phyloP scores from a whole-genome alignment of 1,139 yeast species.

The Arxiozyma heterogenica region DNA sequence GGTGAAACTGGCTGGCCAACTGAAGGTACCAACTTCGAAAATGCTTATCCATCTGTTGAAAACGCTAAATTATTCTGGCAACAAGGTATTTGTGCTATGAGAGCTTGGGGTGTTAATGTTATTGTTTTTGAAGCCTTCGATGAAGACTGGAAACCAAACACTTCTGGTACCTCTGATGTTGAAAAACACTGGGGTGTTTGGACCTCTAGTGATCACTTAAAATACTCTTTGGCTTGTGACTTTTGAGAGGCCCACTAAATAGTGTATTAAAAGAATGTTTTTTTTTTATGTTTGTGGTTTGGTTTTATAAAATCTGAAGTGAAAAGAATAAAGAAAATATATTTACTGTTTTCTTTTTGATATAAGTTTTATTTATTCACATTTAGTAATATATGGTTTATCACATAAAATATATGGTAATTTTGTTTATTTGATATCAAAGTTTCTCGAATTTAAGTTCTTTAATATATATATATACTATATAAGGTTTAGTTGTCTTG shows the following conservation, averaged over 20 bases:
- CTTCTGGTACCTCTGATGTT: conserved; percentile 76
- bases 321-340: no score
- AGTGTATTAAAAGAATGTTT: not conserved
- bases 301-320: not conserved
- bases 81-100: conserved; percentile 80
- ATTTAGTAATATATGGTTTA: not conserved
- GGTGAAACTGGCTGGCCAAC: conserved; percentile 99
- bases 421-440: not conserved
- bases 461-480: no score
- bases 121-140: conserved; percentile 90
- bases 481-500: not conserved
- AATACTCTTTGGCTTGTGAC: conserved; percentile 52
- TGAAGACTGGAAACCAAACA: conserved; percentile 90
- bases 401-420: no score
- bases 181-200: conserved; percentile 93
- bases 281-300: not conserved
- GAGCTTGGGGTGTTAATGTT: conserved; percentile 92
- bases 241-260: conserved; percentile 24
- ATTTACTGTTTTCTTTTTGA: not conserved
- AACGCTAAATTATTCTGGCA: conserved; percentile 80
- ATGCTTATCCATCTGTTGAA: conserved; percentile 53
- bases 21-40: conserved; percentile 64
- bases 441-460: not conserved
- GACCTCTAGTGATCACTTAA: conserved; percentile 46
- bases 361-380: not conserved